Evolutionary conservation across 495 filamentous ascomycete genomes (phyloP).

Genomic region (Poronia punctata): DNA sequence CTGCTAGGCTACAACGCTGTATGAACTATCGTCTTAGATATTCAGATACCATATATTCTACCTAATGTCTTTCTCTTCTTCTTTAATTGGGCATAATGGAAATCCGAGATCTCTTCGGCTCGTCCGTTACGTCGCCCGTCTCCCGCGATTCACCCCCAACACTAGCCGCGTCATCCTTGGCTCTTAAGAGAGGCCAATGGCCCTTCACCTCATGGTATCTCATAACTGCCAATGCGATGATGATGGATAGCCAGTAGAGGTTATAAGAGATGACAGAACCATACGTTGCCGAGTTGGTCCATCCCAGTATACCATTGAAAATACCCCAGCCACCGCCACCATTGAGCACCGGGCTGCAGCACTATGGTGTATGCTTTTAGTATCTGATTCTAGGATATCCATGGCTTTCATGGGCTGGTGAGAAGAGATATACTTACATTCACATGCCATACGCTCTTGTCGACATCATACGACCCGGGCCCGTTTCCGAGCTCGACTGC

Average conservation of each 20-base stretch:
- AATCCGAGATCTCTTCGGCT: no score
- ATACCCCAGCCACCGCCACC: constrained; percentile 81
- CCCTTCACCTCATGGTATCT: constrained; percentile 62
- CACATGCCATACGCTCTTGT: constrained; percentile 81
- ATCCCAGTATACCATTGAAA: constrained; percentile 78
- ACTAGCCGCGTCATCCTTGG: constrained; percentile 12
- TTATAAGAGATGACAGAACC: constrained; percentile 83
- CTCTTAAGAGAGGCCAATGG: constrained; percentile 54
- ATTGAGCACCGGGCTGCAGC: constrained; percentile 64
- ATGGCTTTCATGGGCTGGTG: no score
- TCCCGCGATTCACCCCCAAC: not conserved
- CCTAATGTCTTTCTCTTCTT: no score
- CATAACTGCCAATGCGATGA: constrained; percentile 53
- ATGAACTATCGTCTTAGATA: no score
- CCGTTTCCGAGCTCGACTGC: constrained; percentile 67
- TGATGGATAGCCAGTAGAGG: constrained; percentile 72
- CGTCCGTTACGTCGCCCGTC: not conserved
- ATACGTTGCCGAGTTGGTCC: constrained; percentile 85
- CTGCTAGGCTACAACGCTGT: no score
- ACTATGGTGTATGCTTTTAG: constrained; percentile 33
- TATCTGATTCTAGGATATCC: not conserved
- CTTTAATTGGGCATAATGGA: no score
- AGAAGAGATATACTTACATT: constrained; percentile 51
- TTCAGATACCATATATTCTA: no score
- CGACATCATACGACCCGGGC: constrained; percentile 82